phyloP scores from a whole-genome alignment of 2,329 filamentous ascomycete genomes.

The Botrytis pseudocinerea region DNA sequence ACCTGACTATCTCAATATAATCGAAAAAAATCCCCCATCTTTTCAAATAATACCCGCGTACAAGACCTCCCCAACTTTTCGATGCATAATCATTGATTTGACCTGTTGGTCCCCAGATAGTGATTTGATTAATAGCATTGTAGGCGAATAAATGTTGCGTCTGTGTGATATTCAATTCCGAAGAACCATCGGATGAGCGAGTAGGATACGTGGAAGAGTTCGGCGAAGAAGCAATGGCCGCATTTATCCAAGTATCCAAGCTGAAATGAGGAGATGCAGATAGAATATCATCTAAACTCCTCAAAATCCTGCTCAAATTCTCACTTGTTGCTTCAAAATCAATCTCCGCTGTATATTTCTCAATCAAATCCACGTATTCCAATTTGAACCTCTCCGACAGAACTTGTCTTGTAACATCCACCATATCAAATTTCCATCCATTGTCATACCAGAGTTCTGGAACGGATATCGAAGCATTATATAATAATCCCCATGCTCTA shows the following conservation, averaged over 20 bases:
- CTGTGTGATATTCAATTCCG: background rate
- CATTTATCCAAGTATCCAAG: conserved; percentile 1
- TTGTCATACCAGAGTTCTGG: background rate
- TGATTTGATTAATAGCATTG: conserved; percentile 52
- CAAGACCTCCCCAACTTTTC: conserved; percentile 51
- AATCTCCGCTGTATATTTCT: background rate
- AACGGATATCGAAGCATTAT: background rate
- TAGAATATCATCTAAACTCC: background rate
- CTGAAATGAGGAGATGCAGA: conserved; percentile 4
- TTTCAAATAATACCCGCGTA: conserved; percentile 43
- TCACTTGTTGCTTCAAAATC: background rate
- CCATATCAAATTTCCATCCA: conserved; percentile 8
- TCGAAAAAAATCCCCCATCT: background rate
- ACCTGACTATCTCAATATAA: background rate
- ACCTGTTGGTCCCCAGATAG: conserved; percentile 51
- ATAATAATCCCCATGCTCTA: background rate
- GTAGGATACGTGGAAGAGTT: background rate
- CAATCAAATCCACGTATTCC: background rate
- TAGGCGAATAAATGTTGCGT: conserved; percentile 38
- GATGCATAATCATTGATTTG: conserved; percentile 53
- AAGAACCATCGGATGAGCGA: background rate
- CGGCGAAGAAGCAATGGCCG: background rate
- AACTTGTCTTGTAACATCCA: conserved; percentile 7
- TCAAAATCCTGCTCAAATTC: background rate
- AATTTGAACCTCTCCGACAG: background rate